Conservation (phyloP, 805 yeast genomes). For the Ogataea corticis region DNA sequence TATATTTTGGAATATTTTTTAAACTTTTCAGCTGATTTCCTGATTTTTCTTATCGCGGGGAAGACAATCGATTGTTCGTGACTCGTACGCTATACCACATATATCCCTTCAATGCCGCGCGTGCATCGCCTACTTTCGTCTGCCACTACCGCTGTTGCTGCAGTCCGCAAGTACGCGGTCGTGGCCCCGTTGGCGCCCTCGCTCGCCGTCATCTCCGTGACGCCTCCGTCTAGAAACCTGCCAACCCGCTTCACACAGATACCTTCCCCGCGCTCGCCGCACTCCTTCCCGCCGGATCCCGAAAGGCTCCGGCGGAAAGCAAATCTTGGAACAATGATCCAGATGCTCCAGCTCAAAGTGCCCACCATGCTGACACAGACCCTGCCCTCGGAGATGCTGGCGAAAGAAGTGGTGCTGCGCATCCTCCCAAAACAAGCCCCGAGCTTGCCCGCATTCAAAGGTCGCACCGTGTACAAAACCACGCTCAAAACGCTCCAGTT, state of each 20-base stretch:
- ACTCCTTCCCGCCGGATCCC: not conserved
- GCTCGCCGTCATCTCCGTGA: not conserved
- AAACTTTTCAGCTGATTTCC: no score
- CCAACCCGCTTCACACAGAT: not conserved
- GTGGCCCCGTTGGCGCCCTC: not conserved
- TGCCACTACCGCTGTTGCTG: no score
- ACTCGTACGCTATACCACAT: no score
- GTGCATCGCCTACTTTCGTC: no score
- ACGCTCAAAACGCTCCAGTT: slow-evolving; percentile 58
- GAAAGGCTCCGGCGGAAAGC: slow-evolving; percentile 37
- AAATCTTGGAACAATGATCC: slow-evolving; percentile 56
- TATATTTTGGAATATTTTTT: no score
- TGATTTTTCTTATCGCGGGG: no score
- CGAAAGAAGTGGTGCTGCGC: slow-evolving; percentile 50
- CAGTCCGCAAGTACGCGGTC: not conserved
- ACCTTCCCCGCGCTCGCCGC: not conserved
- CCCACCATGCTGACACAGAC: slow-evolving; percentile 51
- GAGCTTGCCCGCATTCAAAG: slow-evolving; percentile 56
- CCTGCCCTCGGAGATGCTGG: slow-evolving; percentile 45
- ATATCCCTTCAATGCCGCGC: no score
- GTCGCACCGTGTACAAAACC: slow-evolving; percentile 55
- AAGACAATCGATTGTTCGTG: no score
- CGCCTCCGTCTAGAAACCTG: no score
- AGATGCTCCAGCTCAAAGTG: slow-evolving; percentile 45
- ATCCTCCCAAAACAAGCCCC: slow-evolving; percentile 58